Conservation (phyloP, 202 grass and related monocot genomes). For the Elaeis oleifera region DNA sequence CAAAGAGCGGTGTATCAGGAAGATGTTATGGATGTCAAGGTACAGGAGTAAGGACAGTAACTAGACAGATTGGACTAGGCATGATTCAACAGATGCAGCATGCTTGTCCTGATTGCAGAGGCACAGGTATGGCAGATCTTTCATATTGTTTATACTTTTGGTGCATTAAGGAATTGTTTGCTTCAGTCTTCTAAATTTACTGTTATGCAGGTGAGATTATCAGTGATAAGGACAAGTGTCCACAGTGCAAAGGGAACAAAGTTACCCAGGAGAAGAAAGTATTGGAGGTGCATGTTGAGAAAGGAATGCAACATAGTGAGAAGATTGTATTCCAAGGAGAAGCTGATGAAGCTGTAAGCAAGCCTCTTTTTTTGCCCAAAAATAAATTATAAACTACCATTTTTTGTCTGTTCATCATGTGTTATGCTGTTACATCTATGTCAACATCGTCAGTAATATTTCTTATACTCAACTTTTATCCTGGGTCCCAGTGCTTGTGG, state of each 20-base stretch:
- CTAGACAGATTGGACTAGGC: constrained; percentile 76
- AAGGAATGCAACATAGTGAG: constrained; percentile 88
- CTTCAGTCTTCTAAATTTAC: constrained; percentile 19
- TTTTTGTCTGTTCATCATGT: too few relatives aligned
- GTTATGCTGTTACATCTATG: too few relatives aligned
- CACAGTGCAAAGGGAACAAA: constrained; percentile 64
- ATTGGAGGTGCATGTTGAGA: constrained; percentile 86
- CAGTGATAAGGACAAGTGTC: constrained; percentile 84
- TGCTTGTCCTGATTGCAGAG: constrained; percentile 82
- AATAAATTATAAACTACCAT: too few relatives aligned
- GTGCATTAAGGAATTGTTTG: background rate
- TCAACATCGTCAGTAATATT: too few relatives aligned
- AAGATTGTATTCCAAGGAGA: constrained; percentile 94
- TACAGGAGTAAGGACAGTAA: constrained; percentile 66
- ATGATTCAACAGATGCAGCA: constrained; percentile 95
- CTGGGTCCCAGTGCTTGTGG: too few relatives aligned
- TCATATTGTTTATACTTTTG: background rate
- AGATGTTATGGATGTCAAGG: constrained; percentile 68
- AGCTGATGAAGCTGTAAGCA: constrained; percentile 94
- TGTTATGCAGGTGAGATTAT: constrained; percentile 61
- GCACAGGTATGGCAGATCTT: constrained; percentile 37
- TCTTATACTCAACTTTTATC: too few relatives aligned
- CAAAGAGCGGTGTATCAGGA: constrained; percentile 71
- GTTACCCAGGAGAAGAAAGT: constrained; percentile 74
- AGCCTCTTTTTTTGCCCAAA: background rate